Conservation (phyloP, 352 stramenopile genomes). For the Blastocystis sp. region DNA sequence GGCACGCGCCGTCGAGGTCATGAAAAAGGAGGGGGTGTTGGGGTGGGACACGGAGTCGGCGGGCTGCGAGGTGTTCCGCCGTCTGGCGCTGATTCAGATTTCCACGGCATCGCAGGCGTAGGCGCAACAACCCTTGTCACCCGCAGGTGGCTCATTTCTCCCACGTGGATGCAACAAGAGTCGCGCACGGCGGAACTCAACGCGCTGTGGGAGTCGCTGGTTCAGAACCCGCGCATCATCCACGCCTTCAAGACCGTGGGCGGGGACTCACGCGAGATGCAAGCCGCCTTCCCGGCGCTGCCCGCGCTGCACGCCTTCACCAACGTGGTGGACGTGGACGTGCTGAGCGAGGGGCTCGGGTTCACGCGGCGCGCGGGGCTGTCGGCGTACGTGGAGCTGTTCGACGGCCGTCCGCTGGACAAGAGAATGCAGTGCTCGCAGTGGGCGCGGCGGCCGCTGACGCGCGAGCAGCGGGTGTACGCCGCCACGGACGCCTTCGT, state of each 20-base stretch:
- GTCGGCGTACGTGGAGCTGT: background rate
- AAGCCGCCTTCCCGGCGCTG: background rate
- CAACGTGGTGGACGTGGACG: background rate
- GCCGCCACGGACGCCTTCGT: background rate
- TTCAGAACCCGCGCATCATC: background rate
- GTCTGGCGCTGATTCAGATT: background rate
- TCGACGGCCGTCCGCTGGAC: background rate
- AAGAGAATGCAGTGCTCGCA: background rate
- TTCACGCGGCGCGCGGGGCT: background rate
- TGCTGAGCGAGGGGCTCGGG: background rate
- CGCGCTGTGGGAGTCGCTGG: background rate
- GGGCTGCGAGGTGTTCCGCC: background rate
- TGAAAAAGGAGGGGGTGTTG: background rate
- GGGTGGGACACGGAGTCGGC: background rate
- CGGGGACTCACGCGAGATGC: background rate
- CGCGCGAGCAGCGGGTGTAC: background rate
- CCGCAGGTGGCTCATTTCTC: background rate
- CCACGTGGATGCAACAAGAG: background rate
- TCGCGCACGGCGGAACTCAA: background rate
- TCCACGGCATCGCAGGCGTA: background rate
- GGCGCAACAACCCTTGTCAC: background rate
- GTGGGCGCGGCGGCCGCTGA: background rate
- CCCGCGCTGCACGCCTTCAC: background rate
- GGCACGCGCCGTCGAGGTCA: background rate
- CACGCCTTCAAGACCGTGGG: background rate